These are phyloP conservation scores for Didymella segeticola DNA, from an alignment of 2,329 filamentous ascomycete genomes.

Conservation along the genomic window DNA sequence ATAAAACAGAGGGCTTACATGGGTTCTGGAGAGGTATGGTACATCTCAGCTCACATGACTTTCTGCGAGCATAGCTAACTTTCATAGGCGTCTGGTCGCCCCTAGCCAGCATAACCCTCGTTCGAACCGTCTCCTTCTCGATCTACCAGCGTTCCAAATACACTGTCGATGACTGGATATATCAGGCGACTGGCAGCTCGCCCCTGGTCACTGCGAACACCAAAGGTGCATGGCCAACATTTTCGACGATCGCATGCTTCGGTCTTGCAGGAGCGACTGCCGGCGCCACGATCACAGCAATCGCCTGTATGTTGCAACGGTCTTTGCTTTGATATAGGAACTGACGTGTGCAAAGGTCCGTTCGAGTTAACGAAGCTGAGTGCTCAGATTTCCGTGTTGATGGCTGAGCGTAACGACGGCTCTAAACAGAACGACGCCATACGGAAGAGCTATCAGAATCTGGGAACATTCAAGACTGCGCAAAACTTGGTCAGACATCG, in stretches of 20 bases:
- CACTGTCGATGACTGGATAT: constrained; percentile 73
- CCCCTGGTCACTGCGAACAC: constrained; percentile 76
- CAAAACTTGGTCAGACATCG: constrained; percentile 78
- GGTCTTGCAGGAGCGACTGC: constrained; percentile 79
- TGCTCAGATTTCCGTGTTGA: constrained; percentile 81
- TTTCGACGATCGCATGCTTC: constrained; percentile 78
- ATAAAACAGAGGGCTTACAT: constrained; percentile 61
- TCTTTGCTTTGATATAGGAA: neutral
- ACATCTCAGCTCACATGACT: neutral
- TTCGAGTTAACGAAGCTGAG: constrained; percentile 91
- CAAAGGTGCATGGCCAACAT: constrained; percentile 72
- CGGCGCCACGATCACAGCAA: constrained; percentile 78
- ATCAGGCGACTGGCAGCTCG: constrained; percentile 68
- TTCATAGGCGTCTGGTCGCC: constrained; percentile 73
- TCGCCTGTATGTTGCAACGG: constrained; percentile 66
- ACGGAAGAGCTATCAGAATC: constrained; percentile 72
- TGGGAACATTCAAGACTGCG: constrained; percentile 78
- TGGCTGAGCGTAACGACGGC: constrained; percentile 67
- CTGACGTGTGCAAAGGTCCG: constrained; percentile 60
- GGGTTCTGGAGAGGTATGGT: constrained; percentile 62
- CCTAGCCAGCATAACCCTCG: constrained; percentile 78
- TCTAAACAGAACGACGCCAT: constrained; percentile 45
- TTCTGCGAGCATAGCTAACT: constrained; percentile 20
- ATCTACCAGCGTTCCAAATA: constrained; percentile 82
- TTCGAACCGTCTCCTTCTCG: constrained; percentile 79